These are phyloP conservation scores for Pseudocercospora eumusae DNA, from an alignment of 2,329 filamentous ascomycete species.

Conservation along the genomic window DNA sequence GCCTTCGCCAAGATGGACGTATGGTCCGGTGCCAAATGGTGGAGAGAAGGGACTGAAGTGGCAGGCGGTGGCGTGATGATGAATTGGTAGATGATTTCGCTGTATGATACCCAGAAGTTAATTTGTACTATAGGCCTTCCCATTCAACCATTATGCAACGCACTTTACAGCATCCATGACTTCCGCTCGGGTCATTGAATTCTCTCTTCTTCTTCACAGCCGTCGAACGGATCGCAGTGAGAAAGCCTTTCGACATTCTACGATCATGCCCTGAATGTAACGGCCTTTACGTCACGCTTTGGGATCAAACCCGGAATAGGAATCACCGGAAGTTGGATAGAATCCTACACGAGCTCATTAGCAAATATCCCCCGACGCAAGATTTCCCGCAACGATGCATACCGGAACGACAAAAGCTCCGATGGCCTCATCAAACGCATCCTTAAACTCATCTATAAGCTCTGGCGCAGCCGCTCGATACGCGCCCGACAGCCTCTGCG, in stretches of 20 bases:
- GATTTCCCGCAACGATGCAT: not conserved
- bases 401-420: conserved; percentile 8
- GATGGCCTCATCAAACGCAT: conserved; percentile 16
- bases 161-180: not conserved
- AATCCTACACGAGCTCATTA: not conserved
- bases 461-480: conserved; percentile 8
- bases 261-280: not conserved
- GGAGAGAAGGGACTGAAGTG: conserved; percentile 19
- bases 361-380: not conserved
- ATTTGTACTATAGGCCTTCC: conserved; percentile 2
- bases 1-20: conserved; percentile 19
- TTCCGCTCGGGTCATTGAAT: not conserved
- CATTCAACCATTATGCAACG: conserved; percentile 6
- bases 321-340: not conserved
- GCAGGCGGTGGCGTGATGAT: conserved; percentile 13
- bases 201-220: not conserved
- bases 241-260: not conserved
- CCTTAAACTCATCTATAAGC: conserved; percentile 5
- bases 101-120: conserved; percentile 9
- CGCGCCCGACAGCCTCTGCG: conserved; percentile 12
- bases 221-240: not conserved
- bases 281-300: not conserved
- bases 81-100: not conserved
- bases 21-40: conserved; percentile 27
- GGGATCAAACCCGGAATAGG: conserved; percentile 2